Conservation (phyloP, 352 stramenopile genomes). For the Saprolegnia parasitica region DNA sequence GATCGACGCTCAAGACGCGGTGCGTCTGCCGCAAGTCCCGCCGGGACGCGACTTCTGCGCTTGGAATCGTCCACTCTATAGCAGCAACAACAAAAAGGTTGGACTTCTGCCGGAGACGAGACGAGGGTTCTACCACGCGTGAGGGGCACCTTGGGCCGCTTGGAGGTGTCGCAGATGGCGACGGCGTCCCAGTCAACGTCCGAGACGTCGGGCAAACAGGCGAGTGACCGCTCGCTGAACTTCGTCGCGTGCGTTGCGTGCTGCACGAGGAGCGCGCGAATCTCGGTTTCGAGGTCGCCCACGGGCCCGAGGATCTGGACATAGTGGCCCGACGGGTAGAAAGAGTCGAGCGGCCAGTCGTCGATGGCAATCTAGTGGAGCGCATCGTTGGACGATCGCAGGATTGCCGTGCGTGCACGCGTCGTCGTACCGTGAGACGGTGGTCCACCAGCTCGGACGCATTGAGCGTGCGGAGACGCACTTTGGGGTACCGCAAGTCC, state of each 20-base stretch:
- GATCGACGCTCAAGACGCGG: constrained; percentile 87
- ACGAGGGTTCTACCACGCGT: constrained; percentile 10
- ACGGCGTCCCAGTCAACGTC: constrained; percentile 62
- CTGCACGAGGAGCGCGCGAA: constrained; percentile 75
- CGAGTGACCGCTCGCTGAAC: constrained; percentile 82
- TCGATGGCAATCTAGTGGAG: constrained; percentile 61
- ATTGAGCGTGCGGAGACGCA: constrained; percentile 73
- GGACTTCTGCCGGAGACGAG: too few species aligned
- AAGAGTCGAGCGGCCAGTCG: constrained; percentile 66
- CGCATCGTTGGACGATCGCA: background rate
- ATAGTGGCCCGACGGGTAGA: constrained; percentile 79
- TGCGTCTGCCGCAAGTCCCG: constrained; percentile 66
- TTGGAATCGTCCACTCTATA: constrained; percentile 64
- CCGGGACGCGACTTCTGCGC: constrained; percentile 44
- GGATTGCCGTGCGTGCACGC: constrained; percentile 1
- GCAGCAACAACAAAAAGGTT: too few species aligned
- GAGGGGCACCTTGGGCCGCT: constrained; percentile 37
- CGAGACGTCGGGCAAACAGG: constrained; percentile 67
- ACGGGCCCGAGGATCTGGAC: constrained; percentile 58
- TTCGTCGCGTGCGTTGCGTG: constrained; percentile 76
- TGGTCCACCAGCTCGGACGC: constrained; percentile 72
- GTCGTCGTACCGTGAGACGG: constrained; percentile 42
- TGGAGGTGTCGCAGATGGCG: constrained; percentile 70
- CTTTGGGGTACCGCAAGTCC: constrained; percentile 71
- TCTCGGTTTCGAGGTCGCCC: constrained; percentile 66